Base-by-base conservation (phyloP, 1,284 basidiomycete species). In the Bondarzewia mesenterica region DNA sequence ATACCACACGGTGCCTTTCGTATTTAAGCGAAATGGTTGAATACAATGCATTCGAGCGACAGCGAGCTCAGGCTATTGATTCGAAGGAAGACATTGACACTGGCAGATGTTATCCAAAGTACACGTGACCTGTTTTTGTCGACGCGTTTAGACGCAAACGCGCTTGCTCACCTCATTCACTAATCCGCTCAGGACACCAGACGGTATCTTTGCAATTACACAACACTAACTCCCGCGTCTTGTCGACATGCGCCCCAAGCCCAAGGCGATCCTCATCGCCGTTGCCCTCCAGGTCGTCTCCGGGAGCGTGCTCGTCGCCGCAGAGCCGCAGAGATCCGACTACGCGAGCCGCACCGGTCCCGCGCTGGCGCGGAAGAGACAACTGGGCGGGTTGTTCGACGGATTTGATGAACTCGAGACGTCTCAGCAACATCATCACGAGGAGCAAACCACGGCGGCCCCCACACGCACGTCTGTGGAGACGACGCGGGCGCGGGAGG, bases 381-480 rank as follows among this genome's bases (percentile, higher is more conserved):
- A 43, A 20, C 8, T 48, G 20, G 47, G 40, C 27, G 47, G 47
- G 22, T 29, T 48, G 8, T 40, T 48, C 10, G 47, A 41, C 16
- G 46, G 46, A 7, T 16, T 48, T 10, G 47, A 43, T 6, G 41
- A 35, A 32, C 21, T 15, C 23, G 16, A 21, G 7, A 23, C 36
- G 14, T 26, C 41, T 25, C 21, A 16, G 25, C 47, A 22, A 36
- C 42, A 48, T 22, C 40, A 41, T 15, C 22, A 29, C 15, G 47
- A 48, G 47, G 40, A 42, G 47, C 39, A 27, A n/a, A 32, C 29
- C n/a, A 32, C 29, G n/a, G 10, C n/a, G n/a, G n/a, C n/a, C n/a
- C n/a, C 39, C 22, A 40, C 42, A 26, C 16, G 39, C 39, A 20
- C 15, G 16, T 18, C 18, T 12, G 39, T 14, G 18, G 22, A 14